phyloP scores from a whole-genome alignment of 176 grass and related monocot genomes.

The Cocos nucifera region DNA sequence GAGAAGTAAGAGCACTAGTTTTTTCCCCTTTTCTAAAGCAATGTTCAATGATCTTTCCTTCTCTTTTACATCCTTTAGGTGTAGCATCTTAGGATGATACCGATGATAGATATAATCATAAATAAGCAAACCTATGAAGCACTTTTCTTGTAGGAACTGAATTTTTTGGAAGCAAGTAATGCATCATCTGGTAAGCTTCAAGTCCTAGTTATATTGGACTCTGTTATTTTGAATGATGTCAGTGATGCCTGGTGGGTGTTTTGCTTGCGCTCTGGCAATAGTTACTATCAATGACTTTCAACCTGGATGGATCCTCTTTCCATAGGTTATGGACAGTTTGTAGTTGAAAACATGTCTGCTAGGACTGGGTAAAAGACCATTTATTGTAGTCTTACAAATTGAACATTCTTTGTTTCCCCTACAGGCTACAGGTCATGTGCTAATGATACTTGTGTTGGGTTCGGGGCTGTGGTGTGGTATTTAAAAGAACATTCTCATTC shows the following conservation, averaged over 20 bases:
- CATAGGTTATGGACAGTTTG: conserved; percentile 31
- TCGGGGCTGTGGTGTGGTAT: conserved; percentile 62
- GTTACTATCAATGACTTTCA: too few relatives aligned
- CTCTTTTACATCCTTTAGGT: too few relatives aligned
- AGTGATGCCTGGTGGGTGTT: too few relatives aligned
- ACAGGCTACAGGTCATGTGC: too few relatives aligned
- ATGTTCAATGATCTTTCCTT: not conserved
- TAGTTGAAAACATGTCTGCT: conserved; percentile 55
- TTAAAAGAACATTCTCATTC: conserved; percentile 49
- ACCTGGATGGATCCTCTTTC: conserved; percentile 7
- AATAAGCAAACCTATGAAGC: not conserved
- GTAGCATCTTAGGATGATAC: too few relatives aligned
- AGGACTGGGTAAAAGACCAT: conserved; percentile 53
- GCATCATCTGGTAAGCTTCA: conserved; percentile 8
- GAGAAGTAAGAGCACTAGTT: conserved; percentile 5
- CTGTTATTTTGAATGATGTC: too few relatives aligned
- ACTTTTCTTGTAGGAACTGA: conserved; percentile 18
- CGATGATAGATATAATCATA: too few relatives aligned
- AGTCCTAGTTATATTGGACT: not conserved
- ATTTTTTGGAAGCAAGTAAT: conserved; percentile 27
- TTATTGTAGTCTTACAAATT: conserved; percentile 9
- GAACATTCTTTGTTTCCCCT: conserved; percentile 1
- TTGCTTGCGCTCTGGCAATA: too few relatives aligned
- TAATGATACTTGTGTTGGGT: conserved; percentile 8
- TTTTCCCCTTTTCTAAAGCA: not conserved